Evolutionary conservation across 129 eudicot genomes (phyloP).

Genomic region (Calendula officinalis): DNA sequence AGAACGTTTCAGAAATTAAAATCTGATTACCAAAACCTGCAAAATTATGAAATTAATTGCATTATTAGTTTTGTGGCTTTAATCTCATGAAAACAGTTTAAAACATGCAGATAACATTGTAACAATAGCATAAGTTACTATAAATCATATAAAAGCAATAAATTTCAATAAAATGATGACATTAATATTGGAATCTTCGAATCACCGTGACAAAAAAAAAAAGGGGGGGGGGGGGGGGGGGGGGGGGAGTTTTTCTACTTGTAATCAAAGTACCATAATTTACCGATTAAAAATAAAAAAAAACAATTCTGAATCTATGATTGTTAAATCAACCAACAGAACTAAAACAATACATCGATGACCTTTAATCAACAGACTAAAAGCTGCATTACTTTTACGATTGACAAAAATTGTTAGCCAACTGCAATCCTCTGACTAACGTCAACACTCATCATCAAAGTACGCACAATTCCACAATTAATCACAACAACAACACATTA

Average conservation of each 20-base stretch:
- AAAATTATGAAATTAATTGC: not conserved
- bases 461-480: slow-evolving; percentile 4
- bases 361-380: not conserved
- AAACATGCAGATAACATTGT: not conserved
- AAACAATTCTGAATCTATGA: not conserved
- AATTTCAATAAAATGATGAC: slow-evolving; percentile 1
- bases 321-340: no score
- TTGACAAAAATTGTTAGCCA: slow-evolving; percentile 4
- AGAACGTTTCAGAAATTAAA: not conserved
- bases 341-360: no score
- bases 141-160: slow-evolving; percentile 3
- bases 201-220: not conserved
- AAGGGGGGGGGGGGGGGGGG: no score
- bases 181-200: not conserved
- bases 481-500: slow-evolving; percentile 1
- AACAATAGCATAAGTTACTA: not conserved
- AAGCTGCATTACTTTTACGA: slow-evolving; percentile 23
- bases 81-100: no score
- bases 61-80: not conserved
- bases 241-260: not conserved
- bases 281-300: not conserved
- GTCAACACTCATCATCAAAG: slow-evolving; percentile 12
- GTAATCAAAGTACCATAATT: not conserved
- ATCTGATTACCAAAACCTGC: not conserved
- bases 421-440: not conserved